Conservation (phyloP, 768 basidiomycete genomes). For the Boletus edulis region DNA sequence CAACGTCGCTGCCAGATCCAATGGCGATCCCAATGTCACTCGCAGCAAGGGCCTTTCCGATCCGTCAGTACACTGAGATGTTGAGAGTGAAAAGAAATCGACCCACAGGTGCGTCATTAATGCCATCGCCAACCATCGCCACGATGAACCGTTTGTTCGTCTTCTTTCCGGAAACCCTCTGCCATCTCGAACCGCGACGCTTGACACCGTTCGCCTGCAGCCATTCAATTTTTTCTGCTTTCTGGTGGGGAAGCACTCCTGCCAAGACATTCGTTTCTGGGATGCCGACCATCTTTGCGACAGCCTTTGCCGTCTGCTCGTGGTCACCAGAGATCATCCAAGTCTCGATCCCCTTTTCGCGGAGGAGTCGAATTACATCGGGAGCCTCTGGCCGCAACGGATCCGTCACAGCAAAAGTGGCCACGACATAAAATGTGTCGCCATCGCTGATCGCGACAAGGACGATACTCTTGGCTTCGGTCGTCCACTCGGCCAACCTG, state of each 20-base stretch:
- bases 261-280: slow-evolving; percentile 66
- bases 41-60: slow-evolving; percentile 46
- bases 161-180: slow-evolving; percentile 18
- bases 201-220: slow-evolving; percentile 45
- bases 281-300: slow-evolving; percentile 68
- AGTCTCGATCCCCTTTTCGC: slow-evolving; percentile 50
- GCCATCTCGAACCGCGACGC: slow-evolving; percentile 32
- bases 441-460: slow-evolving; percentile 48
- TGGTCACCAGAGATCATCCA: slow-evolving; percentile 88
- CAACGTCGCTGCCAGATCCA: slow-evolving; percentile 70
- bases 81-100: not conserved
- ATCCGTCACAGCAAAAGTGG: slow-evolving; percentile 65
- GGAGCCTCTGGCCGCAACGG: slow-evolving; percentile 57
- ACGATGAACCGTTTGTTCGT: slow-evolving; percentile 43
- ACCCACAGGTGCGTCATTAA: slow-evolving; percentile 58
- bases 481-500: slow-evolving; percentile 52
- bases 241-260: slow-evolving; percentile 81
- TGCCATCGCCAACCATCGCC: slow-evolving; percentile 60
- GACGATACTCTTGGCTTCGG: slow-evolving; percentile 68
- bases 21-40: slow-evolving; percentile 63
- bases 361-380: slow-evolving; percentile 52
- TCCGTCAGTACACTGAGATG: slow-evolving; percentile 2
- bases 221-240: slow-evolving; percentile 63
- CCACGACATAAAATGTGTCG: slow-evolving; percentile 37
- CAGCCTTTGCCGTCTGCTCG: slow-evolving; percentile 63